These are phyloP conservation scores for Kwoniella dejecticola DNA, from an alignment of 768 basidiomycete species.

Conservation along the genomic window DNA sequence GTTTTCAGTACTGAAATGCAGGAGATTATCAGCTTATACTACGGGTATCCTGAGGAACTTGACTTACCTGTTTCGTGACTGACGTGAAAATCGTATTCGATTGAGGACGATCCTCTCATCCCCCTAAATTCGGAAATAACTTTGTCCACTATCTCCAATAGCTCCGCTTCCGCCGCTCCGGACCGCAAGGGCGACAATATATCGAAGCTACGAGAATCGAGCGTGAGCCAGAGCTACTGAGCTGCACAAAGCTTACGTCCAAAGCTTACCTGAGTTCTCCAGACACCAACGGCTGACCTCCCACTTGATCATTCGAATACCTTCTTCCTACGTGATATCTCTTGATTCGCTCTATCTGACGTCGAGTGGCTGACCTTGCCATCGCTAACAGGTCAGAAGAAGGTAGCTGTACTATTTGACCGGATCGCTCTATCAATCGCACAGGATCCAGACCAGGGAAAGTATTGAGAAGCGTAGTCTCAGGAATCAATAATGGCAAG, in stretches of 20 bases:
- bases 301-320: slow-evolving; percentile 39
- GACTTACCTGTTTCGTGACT: slow-evolving; percentile 43
- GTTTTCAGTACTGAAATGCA: slow-evolving; percentile 29
- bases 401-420: slow-evolving; percentile 48
- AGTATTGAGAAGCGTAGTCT: slow-evolving; percentile 60
- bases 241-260: too few species aligned
- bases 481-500: slow-evolving; percentile 76
- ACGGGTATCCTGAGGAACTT: too few species aligned
- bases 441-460: slow-evolving; percentile 67
- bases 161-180: slow-evolving; percentile 48
- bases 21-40: too few species aligned
- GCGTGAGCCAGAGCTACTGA: too few species aligned
- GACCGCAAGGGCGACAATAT: slow-evolving; percentile 51
- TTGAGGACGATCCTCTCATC: slow-evolving; percentile 27
- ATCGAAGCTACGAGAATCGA: slow-evolving; percentile 40
- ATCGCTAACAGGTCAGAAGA: slow-evolving; percentile 46
- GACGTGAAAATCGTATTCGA: slow-evolving; percentile 52
- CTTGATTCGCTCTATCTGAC: slow-evolving; percentile 52
- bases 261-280: slow-evolving; percentile 44
- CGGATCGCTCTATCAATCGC: slow-evolving; percentile 68
- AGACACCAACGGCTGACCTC: slow-evolving; percentile 45
- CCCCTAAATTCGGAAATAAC: slow-evolving; percentile 52
- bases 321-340: slow-evolving; percentile 49
- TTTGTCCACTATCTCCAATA: slow-evolving; percentile 51
- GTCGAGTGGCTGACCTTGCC: slow-evolving; percentile 45